Evolutionary conservation across 2,329 filamentous ascomycete species (phyloP), one percentile per base, ranked within the genome.

Genomic region (Penicillium polonicum): DNA sequence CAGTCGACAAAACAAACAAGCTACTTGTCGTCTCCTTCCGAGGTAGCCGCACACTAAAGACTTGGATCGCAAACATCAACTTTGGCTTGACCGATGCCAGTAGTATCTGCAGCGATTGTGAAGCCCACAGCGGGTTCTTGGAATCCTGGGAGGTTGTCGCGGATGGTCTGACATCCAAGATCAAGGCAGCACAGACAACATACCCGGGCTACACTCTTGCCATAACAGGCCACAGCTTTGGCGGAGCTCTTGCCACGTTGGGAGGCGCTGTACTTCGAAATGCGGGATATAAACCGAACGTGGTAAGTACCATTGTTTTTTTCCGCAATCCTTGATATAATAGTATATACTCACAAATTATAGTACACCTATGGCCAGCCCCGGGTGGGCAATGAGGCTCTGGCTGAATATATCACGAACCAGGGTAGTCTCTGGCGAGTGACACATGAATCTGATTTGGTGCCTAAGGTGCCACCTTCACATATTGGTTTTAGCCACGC

Each of bases 171-270:
- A 64, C 78, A 6, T 58, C 66, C 0, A 71, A 77, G 6, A 66
- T 83, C 27, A 59, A 72, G 9, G 62, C 63, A 9, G 70, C 70
- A 12, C 38, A 57, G 6, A 23, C 53, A 3, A 50, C 53, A 2
- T 74, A 79, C 62, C 74, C 80, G 0, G 65, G 59, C 23, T 82
- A 77, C 66, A 72, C 69, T 29, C 61, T 83, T 45, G 71, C 81
- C 0, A 60, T 78, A 4, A 81, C 79, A 0, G 82, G 82, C 0
- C 82, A 84, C 64, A 80, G 76, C 54, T 75, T 83, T 5, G 82
- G 82, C 4, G 82, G 71, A 45, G 82, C 82, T 1, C 61, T 84
- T n/a, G 81, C 80, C 2, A 74, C 70, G 2, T 61, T 84, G 7
- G 80, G 77, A 1, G 78, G 79, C 0, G 77, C 75, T 2, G 76